Conservation (phyloP, 2,329 filamentous ascomycete genomes). For the Aschersonia sp. region DNA sequence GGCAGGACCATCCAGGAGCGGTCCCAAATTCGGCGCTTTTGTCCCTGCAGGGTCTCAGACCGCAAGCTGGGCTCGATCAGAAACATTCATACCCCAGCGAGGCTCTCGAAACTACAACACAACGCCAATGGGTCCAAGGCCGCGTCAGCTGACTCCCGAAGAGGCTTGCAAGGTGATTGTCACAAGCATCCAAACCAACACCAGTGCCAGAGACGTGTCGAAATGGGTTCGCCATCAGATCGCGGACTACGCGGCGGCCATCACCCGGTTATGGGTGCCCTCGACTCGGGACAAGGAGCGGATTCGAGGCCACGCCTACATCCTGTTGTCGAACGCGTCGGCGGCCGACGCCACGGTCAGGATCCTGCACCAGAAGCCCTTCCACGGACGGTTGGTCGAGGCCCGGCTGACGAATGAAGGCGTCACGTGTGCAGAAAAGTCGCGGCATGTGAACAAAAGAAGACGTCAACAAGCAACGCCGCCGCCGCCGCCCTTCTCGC, state of each 20-base stretch:
- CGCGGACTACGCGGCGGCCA: conserved; percentile 7
- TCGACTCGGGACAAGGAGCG: conserved; percentile 8
- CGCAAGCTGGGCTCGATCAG: conserved; percentile 1
- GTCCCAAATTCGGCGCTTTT: too few relatives aligned
- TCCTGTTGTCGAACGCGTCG: conserved; percentile 9
- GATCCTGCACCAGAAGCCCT: conserved; percentile 12
- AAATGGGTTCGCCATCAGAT: conserved; percentile 14
- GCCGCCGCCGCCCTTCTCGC: too few relatives aligned
- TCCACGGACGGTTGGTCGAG: conserved; percentile 11
- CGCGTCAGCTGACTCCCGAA: neutral
- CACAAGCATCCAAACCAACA: conserved; percentile 11
- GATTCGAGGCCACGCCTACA: conserved; percentile 12
- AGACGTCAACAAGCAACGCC: too few relatives aligned
- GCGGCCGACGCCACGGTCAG: conserved; percentile 11
- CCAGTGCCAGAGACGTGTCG: conserved; percentile 9
- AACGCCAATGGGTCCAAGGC: neutral
- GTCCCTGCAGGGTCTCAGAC: too few relatives aligned
- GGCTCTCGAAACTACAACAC: too few relatives aligned
- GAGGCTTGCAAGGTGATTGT: conserved; percentile 12
- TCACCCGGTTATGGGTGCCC: conserved; percentile 13
- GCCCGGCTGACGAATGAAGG: neutral
- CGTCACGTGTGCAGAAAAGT: neutral
- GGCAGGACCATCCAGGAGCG: too few relatives aligned
- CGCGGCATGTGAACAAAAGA: too few relatives aligned
- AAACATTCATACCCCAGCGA: too few relatives aligned